These are phyloP conservation scores for Globisporangium rhizosaccharum DNA, from an alignment of 352 stramenopile genomes.

Conservation along the genomic window DNA sequence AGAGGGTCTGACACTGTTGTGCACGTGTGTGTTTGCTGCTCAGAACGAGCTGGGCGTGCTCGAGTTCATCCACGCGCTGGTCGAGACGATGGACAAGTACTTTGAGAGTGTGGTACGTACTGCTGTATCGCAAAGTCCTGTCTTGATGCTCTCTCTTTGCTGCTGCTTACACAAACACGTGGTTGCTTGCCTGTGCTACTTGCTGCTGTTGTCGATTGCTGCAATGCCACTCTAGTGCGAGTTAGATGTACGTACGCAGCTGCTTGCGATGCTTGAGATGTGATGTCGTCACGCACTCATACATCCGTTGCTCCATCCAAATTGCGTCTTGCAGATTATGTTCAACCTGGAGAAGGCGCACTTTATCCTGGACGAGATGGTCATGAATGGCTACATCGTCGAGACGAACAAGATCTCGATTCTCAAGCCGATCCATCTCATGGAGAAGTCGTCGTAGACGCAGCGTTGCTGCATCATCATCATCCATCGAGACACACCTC, in stretches of 20 bases:
- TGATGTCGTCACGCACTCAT: not conserved
- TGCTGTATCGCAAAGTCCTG: not conserved
- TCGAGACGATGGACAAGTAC: constrained; percentile 99
- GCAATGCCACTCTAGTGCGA: constrained; percentile 45
- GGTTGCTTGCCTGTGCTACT: constrained; percentile 1
- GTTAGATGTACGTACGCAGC: constrained; percentile 58
- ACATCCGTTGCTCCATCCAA: not conserved
- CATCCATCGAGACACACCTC: too few species aligned
- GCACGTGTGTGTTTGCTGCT: not conserved
- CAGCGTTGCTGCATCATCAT: not conserved
- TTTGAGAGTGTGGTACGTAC: constrained; percentile 95
- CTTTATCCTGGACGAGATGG: constrained; percentile 94
- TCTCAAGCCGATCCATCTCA: constrained; percentile 97
- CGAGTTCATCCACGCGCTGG: constrained; percentile 99
- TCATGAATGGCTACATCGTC: constrained; percentile 99
- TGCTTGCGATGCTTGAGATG: not conserved
- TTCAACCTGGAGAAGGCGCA: constrained; percentile 91
- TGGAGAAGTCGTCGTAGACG: constrained; percentile 93
- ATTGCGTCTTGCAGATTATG: constrained; percentile 67
- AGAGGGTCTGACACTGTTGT: not conserved
- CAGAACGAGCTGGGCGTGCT: constrained; percentile 99
- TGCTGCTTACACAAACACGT: not conserved
- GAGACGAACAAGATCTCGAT: constrained; percentile 99
- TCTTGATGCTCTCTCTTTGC: not conserved
- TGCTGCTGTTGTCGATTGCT: not conserved